phyloP scores from a whole-genome alignment of 495 filamentous ascomycete species.

The Oleoguttula mirabilis region DNA sequence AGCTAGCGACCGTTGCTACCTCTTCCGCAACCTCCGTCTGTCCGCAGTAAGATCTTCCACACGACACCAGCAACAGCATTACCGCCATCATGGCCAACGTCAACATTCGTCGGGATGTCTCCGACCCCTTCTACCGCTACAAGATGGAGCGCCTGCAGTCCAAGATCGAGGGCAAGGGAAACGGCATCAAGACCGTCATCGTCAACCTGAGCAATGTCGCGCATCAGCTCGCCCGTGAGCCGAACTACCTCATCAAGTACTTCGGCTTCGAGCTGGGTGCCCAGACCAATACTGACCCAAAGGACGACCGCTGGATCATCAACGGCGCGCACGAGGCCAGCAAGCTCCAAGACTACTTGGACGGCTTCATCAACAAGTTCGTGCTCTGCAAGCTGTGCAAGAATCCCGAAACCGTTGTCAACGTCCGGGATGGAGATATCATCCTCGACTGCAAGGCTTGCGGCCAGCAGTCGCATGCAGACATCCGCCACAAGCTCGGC shows the following conservation, averaged over 20 bases:
- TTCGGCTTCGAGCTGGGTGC: slow-evolving; percentile 98
- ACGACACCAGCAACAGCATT: slow-evolving; percentile 12
- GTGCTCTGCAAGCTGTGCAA: slow-evolving; percentile 99
- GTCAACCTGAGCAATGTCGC: slow-evolving; percentile 96
- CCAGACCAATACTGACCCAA: slow-evolving; percentile 92
- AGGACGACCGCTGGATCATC: slow-evolving; percentile 99
- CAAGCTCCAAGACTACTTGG: slow-evolving; percentile 96
- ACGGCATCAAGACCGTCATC: slow-evolving; percentile 93
- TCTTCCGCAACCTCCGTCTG: slow-evolving; percentile 1
- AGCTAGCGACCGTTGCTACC: slow-evolving; percentile 11
- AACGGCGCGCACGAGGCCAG: slow-evolving; percentile 91
- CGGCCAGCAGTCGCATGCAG: slow-evolving; percentile 80
- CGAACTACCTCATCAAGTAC: slow-evolving; percentile 96
- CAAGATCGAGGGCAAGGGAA: slow-evolving; percentile 99
- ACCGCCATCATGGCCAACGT: slow-evolving; percentile 71
- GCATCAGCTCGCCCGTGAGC: slow-evolving; percentile 79
- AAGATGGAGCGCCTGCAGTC: slow-evolving; percentile 98
- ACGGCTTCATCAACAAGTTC: slow-evolving; percentile 95
- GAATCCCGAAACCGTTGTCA: slow-evolving; percentile 94
- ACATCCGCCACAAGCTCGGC: slow-evolving; percentile 87
- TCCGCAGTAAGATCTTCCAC: background rate
- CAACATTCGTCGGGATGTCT: slow-evolving; percentile 97
- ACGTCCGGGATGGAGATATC: slow-evolving; percentile 85
- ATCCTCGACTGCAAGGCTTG: slow-evolving; percentile 96
- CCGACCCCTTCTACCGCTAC: slow-evolving; percentile 99